Percentiles rank a stretch among this genome's conserved stretches.
phyloP scores from a whole-genome alignment of 2,329 filamentous ascomycete genomes.

The Chalara sp. region DNA sequence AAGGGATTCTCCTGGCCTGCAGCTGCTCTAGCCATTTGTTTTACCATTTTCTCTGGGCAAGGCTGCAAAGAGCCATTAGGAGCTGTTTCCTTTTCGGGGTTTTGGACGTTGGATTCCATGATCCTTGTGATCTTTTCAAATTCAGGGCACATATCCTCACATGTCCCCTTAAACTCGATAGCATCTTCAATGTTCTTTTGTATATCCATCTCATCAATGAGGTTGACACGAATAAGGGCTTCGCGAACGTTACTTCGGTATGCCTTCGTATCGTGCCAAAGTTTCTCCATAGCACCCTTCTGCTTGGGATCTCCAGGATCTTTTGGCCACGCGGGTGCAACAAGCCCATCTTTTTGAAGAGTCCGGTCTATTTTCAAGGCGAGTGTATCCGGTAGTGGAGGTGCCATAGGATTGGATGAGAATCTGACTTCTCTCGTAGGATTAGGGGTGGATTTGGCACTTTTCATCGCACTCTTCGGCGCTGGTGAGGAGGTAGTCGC shows the following conservation, averaged over 20 bases:
- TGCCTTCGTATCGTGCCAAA: slow-evolving; percentile 48
- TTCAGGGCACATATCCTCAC: slow-evolving; percentile 64
- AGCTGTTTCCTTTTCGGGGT: slow-evolving; percentile 42
- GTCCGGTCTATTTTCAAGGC: slow-evolving; percentile 45
- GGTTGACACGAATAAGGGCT: slow-evolving; percentile 49
- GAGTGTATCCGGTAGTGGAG: slow-evolving; percentile 11
- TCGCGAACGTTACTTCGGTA: slow-evolving; percentile 51
- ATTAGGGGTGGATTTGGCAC: too few relatives aligned
- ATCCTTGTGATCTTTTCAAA: slow-evolving; percentile 59
- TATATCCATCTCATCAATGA: slow-evolving; percentile 60
- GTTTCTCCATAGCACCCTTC: slow-evolving; percentile 45
- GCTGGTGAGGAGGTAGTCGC: too few relatives aligned
- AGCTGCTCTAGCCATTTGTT: slow-evolving; percentile 60
- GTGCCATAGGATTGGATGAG: too few relatives aligned
- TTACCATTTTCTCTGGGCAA: slow-evolving; percentile 52
- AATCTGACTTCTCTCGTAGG: too few relatives aligned
- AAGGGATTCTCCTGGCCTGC: slow-evolving; percentile 62
- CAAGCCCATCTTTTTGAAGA: slow-evolving; percentile 42
- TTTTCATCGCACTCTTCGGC: too few relatives aligned
- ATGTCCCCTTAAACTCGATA: slow-evolving; percentile 61
- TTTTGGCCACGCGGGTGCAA: slow-evolving; percentile 10
- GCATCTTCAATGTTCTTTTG: slow-evolving; percentile 56
- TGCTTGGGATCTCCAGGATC: slow-evolving; percentile 14
- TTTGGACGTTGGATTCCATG: slow-evolving; percentile 51
- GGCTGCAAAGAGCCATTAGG: slow-evolving; percentile 37